These are phyloP conservation scores for Botrytis aclada DNA, from an alignment of 2,329 filamentous ascomycete genomes.

Conservation along the genomic window DNA sequence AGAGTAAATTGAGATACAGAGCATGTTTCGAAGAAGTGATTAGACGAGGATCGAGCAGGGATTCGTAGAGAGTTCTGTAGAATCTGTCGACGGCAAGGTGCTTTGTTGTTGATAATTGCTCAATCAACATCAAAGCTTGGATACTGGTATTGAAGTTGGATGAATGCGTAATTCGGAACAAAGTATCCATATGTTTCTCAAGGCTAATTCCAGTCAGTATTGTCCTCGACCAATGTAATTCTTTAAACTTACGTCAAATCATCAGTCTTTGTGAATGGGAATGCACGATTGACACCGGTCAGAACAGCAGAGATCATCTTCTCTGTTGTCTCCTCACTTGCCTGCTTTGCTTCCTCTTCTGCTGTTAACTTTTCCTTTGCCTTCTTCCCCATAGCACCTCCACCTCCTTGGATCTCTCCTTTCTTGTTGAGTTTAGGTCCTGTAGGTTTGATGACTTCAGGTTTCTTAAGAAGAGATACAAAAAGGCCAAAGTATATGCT, in stretches of 20 bases:
- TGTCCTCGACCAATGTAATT: not conserved
- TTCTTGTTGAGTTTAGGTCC: conserved; percentile 48
- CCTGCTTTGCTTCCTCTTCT: conserved; percentile 40
- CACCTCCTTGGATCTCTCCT: conserved; percentile 52
- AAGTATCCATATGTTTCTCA: conserved; percentile 84
- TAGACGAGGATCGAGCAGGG: conserved; percentile 83
- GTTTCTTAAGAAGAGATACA: conserved; percentile 70
- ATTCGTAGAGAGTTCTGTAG: conserved; percentile 94
- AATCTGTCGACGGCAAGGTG: conserved; percentile 84
- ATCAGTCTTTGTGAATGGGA: conserved; percentile 84
- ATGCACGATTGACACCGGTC: conserved; percentile 92
- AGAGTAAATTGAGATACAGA: conserved; percentile 89
- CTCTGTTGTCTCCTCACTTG: conserved; percentile 59
- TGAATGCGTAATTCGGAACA: conserved; percentile 95
- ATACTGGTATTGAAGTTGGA: conserved; percentile 99
- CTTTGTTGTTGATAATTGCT: conserved; percentile 80
- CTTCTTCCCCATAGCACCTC: conserved; percentile 50
- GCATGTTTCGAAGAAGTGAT: conserved; percentile 91
- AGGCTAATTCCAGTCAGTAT: conserved; percentile 50
- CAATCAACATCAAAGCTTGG: conserved; percentile 90
- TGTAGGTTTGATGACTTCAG: conserved; percentile 40
- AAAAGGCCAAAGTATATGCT: conserved; percentile 93
- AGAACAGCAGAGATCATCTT: conserved; percentile 90
- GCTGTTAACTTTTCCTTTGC: conserved; percentile 44
- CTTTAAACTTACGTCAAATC: conserved; percentile 59